Evolutionary conservation across 495 filamentous ascomycete species (phyloP).

Genomic region (Apodospora peruviana): DNA sequence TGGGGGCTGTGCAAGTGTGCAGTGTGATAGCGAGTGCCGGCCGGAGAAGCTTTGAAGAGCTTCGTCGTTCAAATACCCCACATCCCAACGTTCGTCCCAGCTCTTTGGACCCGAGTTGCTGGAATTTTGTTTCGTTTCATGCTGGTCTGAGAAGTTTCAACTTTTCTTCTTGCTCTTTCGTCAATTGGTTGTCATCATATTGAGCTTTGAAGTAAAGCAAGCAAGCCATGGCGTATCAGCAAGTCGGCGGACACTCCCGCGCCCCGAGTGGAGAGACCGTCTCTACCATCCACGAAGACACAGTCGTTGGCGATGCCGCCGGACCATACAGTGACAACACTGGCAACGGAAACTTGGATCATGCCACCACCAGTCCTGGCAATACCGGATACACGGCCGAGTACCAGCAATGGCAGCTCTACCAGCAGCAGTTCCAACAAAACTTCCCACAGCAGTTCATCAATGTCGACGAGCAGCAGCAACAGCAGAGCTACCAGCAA

Average conservation of each 20-base stretch:
- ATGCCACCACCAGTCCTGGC: background rate
- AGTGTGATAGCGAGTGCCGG: no score
- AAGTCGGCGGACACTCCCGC: background rate
- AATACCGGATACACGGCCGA: background rate
- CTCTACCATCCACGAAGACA: background rate
- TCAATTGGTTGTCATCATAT: no score
- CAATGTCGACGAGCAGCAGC: background rate
- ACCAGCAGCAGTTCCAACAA: background rate
- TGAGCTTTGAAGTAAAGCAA: no score
- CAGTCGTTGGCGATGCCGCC: background rate
- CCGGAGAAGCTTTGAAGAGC: no score
- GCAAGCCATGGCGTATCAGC: conserved; percentile 5
- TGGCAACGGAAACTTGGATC: background rate
- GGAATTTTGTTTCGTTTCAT: no score
- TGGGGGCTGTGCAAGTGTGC: no score
- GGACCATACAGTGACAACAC: conserved; percentile 4
- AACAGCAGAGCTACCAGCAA: background rate
- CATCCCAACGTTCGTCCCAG: no score
- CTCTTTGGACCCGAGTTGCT: no score
- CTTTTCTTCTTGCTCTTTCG: no score
- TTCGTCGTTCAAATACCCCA: no score
- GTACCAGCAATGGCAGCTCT: background rate
- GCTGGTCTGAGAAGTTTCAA: no score
- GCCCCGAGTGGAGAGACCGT: background rate
- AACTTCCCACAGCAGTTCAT: background rate